Evolutionary conservation across 805 yeast genomes (phyloP).

Genomic region (Suhomyces tanzawaensis): DNA sequence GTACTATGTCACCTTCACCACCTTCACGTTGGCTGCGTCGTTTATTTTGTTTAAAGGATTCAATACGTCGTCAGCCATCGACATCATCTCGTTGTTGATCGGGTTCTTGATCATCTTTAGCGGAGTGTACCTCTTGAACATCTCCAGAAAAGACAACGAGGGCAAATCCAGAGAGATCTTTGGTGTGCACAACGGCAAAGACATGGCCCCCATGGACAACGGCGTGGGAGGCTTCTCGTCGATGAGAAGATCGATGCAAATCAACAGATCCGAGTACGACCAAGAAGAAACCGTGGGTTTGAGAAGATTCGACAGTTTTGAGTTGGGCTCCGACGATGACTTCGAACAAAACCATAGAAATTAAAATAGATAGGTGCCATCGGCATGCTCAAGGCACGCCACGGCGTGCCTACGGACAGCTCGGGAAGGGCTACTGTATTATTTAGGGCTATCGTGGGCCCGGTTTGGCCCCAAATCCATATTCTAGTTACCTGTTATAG

Average conservation of each 20-base stretch:
- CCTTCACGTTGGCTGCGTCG: slow-evolving; percentile 81
- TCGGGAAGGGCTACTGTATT: too few species aligned
- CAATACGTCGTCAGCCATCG: slow-evolving; percentile 77
- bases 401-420: too few species aligned
- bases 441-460: too few species aligned
- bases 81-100: slow-evolving; percentile 74
- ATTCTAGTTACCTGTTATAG: too few species aligned
- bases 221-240: slow-evolving; percentile 73
- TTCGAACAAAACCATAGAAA: slow-evolving; percentile 6
- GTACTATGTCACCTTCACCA: slow-evolving; percentile 88
- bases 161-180: slow-evolving; percentile 53
- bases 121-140: slow-evolving; percentile 81
- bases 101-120: slow-evolving; percentile 85
- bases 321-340: slow-evolving; percentile 45
- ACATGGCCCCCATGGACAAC: slow-evolving; percentile 70
- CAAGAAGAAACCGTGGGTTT: slow-evolving; percentile 51
- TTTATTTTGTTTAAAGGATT: slow-evolving; percentile 84
- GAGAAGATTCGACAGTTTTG: slow-evolving; percentile 63
- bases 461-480: too few species aligned
- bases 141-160: slow-evolving; percentile 64
- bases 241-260: slow-evolving; percentile 73
- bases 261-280: slow-evolving; percentile 40
- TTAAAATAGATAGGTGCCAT: too few species aligned
- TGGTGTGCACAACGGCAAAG: slow-evolving; percentile 54
- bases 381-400: too few species aligned